These are phyloP conservation scores for Tetrapisispora phaffii DNA, from an alignment of 805 yeast species.

Conservation along the genomic window DNA sequence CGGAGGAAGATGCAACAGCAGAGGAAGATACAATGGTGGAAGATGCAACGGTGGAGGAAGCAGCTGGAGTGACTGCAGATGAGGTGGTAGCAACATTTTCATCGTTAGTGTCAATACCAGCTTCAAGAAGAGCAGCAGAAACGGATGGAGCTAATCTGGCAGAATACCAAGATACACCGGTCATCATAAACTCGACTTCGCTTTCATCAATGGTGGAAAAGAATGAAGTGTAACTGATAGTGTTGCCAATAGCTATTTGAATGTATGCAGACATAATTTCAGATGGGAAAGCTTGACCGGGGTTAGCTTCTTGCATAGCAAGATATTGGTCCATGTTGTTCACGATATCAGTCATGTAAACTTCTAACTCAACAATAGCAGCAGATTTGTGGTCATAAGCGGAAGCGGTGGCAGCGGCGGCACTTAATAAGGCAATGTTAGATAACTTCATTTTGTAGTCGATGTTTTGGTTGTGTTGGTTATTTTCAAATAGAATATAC, in stretches of 20 bases:
- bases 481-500: too few relatives aligned
- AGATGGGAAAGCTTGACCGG: constrained; percentile 6
- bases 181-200: neutral
- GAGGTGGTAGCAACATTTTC: neutral
- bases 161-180: constrained; percentile 27
- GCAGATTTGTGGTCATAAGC: constrained; percentile 2
- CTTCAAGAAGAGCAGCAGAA: constrained; percentile 3
- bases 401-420: constrained; percentile 3
- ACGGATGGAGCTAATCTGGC: constrained; percentile 9
- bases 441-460: constrained; percentile 2
- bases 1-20: constrained; percentile 2
- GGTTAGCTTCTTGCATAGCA: constrained; percentile 6
- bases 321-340: constrained; percentile 4
- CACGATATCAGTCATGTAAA: constrained; percentile 7
- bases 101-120: constrained; percentile 1
- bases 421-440: constrained; percentile 2
- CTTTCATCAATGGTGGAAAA: constrained; percentile 1
- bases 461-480: neutral
- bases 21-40: constrained; percentile 2
- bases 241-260: constrained; percentile 1
- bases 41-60: neutral
- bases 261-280: constrained; percentile 3
- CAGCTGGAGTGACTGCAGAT: neutral
- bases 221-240: constrained; percentile 3
- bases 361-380: constrained; percentile 5